Percentiles rank a stretch among this genome's conserved stretches.
phyloP scores from a whole-genome alignment of 768 basidiomycete species.

The Polyporus arcularius region DNA sequence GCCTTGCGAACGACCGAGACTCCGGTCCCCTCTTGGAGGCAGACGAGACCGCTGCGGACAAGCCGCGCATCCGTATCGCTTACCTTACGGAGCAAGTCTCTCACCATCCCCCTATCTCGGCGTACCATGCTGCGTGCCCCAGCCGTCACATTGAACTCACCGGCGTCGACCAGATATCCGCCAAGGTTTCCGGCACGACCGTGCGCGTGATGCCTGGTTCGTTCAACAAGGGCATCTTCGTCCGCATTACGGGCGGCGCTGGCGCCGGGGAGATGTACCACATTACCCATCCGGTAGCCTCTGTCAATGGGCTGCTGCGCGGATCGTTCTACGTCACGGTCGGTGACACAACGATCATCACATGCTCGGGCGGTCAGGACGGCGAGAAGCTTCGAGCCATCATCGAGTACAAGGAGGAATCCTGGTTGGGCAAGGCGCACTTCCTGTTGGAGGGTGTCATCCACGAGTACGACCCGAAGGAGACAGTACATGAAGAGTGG shows the following conservation, averaged over 20 bases:
- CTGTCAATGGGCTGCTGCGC: conserved; percentile 89
- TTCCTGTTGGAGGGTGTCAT: conserved; percentile 89
- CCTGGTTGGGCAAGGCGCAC: conserved; percentile 88
- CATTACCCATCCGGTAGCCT: conserved; percentile 87
- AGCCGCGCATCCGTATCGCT: conserved; percentile 60
- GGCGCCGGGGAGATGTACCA: conserved; percentile 83
- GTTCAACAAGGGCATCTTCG: conserved; percentile 86
- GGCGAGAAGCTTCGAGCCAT: conserved; percentile 69
- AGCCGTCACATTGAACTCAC: conserved; percentile 65
- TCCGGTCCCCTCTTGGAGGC: conserved; percentile 35
- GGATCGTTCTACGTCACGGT: conserved; percentile 93
- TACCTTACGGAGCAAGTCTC: conserved; percentile 94
- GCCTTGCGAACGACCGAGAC: conserved; percentile 43
- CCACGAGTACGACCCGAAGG: conserved; percentile 72
- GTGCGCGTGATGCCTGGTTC: conserved; percentile 81
- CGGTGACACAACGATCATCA: conserved; percentile 75
- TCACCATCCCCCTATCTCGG: conserved; percentile 95
- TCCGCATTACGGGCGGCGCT: conserved; percentile 71
- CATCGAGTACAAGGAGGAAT: conserved; percentile 97
- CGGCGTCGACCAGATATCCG: conserved; percentile 92
- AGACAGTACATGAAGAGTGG: conserved; percentile 67
- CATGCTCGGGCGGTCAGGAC: conserved; percentile 69
- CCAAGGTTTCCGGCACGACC: conserved; percentile 87
- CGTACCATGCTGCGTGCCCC: conserved; percentile 79
- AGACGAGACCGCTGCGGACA: conserved; percentile 34